Percentiles rank a stretch among this genome's conserved stretches.
These are phyloP conservation scores for Maudiozyma turicensis DNA, from an alignment of 805 yeast genomes.

Conservation along the genomic window DNA sequence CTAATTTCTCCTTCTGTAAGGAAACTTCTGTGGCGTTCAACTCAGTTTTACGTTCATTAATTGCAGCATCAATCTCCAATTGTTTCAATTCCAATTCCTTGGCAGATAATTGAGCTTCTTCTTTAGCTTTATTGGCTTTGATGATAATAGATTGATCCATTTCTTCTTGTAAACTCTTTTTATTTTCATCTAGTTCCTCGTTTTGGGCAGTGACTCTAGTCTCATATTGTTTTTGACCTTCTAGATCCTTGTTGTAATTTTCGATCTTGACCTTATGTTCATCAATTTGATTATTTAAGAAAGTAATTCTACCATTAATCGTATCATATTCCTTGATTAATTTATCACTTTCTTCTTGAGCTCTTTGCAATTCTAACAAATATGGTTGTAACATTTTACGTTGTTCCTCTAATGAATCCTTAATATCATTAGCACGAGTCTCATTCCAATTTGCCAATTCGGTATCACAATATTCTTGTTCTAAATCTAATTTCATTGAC, in stretches of 20 bases:
- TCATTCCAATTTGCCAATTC: constrained; percentile 19
- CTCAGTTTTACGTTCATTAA: constrained; percentile 31
- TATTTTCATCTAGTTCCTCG: constrained; percentile 26
- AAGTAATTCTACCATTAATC: constrained; percentile 35
- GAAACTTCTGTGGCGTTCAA: constrained; percentile 29
- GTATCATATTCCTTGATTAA: constrained; percentile 31
- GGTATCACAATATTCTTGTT: constrained; percentile 15
- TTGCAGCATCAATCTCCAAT: constrained; percentile 30
- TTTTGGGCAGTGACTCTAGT: constrained; percentile 27
- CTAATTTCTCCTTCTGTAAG: constrained; percentile 29
- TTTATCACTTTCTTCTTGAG: constrained; percentile 29
- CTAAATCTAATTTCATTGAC: constrained; percentile 22
- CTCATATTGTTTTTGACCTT: constrained; percentile 20
- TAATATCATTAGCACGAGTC: constrained; percentile 23
- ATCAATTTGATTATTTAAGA: constrained; percentile 28
- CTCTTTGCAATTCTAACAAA: constrained; percentile 33
- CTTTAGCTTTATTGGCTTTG: constrained; percentile 29
- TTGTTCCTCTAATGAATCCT: constrained; percentile 25
- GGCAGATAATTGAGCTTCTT: constrained; percentile 27
- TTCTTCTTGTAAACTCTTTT: constrained; percentile 19
- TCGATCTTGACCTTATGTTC: constrained; percentile 30
- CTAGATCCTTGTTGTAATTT: constrained; percentile 27
- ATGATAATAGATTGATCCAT: constrained; percentile 17
- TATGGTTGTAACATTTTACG: constrained; percentile 34
- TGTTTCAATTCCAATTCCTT: constrained; percentile 31